Conservation (phyloP, 257 asterid genomes). For the Striga asiatica region DNA sequence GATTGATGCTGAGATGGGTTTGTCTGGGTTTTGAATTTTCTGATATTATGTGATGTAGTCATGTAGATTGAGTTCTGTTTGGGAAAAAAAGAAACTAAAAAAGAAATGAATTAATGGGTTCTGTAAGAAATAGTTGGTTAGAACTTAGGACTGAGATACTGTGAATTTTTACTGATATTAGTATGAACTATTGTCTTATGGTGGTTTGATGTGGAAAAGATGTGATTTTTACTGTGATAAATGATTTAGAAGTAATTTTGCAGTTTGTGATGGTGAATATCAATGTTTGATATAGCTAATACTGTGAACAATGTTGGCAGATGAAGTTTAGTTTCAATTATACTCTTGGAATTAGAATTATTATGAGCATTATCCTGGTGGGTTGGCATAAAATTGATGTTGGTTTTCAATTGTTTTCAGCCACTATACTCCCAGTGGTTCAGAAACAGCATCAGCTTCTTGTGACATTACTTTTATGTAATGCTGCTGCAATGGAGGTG, state of each 20-base stretch:
- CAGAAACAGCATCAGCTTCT: slow-evolving; percentile 69
- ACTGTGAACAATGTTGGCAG: no score
- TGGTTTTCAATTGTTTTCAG: slow-evolving; percentile 27
- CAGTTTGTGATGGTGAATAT: no score
- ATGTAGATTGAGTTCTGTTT: no score
- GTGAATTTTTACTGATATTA: background rate
- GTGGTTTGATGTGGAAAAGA: background rate
- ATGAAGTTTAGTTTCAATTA: no score
- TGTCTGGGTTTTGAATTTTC: slow-evolving; percentile 10
- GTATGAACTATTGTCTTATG: background rate
- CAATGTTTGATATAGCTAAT: no score
- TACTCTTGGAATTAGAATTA: no score
- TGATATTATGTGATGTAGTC: no score
- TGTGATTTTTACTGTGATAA: background rate
- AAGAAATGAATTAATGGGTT: background rate
- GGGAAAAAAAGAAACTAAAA: no score
- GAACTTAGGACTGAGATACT: background rate
- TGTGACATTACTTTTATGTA: slow-evolving; percentile 66
- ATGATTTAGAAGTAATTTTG: no score
- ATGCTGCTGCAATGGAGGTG: slow-evolving; percentile 91
- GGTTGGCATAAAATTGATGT: no score
- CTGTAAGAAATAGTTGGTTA: background rate
- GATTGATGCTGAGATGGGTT: background rate
- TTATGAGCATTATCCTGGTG: no score
- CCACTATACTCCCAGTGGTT: slow-evolving; percentile 60